Conservation (phyloP, 2,329 filamentous ascomycete genomes). For the Beauveria scarabaeidicola region DNA sequence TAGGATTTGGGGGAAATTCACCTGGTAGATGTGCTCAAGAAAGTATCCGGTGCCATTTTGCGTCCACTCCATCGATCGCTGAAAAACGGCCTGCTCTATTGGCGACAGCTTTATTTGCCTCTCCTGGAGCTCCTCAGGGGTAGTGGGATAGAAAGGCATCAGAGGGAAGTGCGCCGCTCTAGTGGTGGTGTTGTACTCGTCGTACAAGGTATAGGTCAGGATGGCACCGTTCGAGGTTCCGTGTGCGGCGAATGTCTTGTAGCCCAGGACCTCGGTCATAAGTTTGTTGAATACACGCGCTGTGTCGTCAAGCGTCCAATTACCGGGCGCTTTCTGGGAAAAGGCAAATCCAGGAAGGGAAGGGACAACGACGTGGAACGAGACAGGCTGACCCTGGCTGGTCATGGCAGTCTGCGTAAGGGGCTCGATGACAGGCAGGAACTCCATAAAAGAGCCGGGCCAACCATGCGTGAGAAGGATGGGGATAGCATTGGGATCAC, state of each 20-base stretch:
- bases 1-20: background rate
- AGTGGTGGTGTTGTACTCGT: background rate
- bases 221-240: background rate
- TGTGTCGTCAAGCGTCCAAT: background rate
- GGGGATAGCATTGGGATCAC: background rate
- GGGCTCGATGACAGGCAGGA: background rate
- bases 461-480: background rate
- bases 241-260: background rate
- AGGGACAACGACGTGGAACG: background rate
- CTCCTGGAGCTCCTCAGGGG: background rate
- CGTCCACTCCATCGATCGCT: background rate
- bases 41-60: background rate
- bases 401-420: background rate
- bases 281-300: background rate
- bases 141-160: background rate
- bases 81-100: background rate
- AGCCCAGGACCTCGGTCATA: background rate
- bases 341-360: background rate
- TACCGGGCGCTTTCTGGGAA: background rate
- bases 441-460: background rate
- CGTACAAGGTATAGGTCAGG: background rate
- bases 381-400: background rate
- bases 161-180: background rate
- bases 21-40: background rate
- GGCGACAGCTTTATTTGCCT: background rate